These are phyloP conservation scores for Pythium grandisporangium DNA, from an alignment of 352 stramenopile species.

Conservation along the genomic window DNA sequence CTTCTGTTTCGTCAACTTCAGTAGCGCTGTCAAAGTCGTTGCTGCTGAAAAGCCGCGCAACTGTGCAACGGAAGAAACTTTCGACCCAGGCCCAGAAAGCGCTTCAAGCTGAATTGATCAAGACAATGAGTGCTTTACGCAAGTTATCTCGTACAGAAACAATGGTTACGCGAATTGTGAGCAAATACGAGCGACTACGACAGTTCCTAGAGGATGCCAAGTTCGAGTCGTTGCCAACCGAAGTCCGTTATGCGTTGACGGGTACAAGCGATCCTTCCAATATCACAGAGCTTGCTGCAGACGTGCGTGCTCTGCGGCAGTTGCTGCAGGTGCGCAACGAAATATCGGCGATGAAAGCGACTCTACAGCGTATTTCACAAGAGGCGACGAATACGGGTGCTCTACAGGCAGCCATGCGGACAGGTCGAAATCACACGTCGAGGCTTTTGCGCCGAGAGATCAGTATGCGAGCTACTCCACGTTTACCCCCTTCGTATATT, in stretches of 20 bases:
- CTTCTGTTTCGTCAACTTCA: conserved; percentile 3
- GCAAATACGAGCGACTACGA: conserved; percentile 58
- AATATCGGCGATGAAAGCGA: conserved; percentile 16
- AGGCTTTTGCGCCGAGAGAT: conserved; percentile 44
- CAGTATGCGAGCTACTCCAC: conserved; percentile 12
- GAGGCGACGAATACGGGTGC: conserved; percentile 27
- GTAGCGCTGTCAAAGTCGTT: conserved; percentile 24
- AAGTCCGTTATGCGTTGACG: conserved; percentile 33
- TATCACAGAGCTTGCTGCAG: conserved; percentile 43
- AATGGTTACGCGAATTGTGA: conserved; percentile 56
- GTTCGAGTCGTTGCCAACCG: conserved; percentile 38
- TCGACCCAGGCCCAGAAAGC: conserved; percentile 23
- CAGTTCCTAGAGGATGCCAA: conserved; percentile 36
- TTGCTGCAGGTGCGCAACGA: conserved; percentile 58
- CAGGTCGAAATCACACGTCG: conserved; percentile 48
- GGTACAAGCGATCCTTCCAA: conserved; percentile 16
- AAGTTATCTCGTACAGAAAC: conserved; percentile 33
- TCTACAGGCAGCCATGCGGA: conserved; percentile 34
- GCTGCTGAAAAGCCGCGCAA: conserved; percentile 41
- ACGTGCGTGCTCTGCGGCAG: conserved; percentile 66
- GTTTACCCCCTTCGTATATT: conserved; percentile 44
- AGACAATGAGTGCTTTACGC: conserved; percentile 27
- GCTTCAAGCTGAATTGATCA: conserved; percentile 50
- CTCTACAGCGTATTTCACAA: conserved; percentile 24
- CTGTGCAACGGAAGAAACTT: conserved; percentile 20